Evolutionary conservation across 371 early-diverging fungal genomes (phyloP), one percentile per base, ranked within the genome.

Genomic region (Racocetra persica): DNA sequence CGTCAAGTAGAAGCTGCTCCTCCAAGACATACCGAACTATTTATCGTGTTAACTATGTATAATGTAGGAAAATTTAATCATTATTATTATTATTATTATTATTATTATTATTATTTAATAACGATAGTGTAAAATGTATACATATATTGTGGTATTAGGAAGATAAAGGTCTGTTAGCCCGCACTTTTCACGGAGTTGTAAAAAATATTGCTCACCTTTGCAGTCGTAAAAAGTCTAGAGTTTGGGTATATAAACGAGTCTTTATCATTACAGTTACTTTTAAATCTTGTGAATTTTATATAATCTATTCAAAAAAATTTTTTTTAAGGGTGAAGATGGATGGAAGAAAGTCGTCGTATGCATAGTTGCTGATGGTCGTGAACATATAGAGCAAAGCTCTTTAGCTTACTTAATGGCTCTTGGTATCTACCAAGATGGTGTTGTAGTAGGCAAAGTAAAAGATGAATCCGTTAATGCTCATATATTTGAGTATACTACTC

Each of bases 321-420:
- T 8, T 45, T 45, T 45, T 45, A 45, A 45, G 45, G 93, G 91
- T 11, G 85, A 89, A 0, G 91, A 93, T 20, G 92, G 93, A 0
- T 96, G 96, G 96, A 89, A 94, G 80, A 94, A 95, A 81, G 89
- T 95, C 11, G 94, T 95, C 6, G 93, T 96, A 1, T 94, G 94
- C 81, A 87, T 96, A 70, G 94, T 96, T 0, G 90, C 96, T 0
- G 96, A 96, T 83, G 96, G 96, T n/a, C 89, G 94, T 38, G 87
- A 88, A 14, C 93, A 94, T 82, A 90, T 90, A 71, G 84, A 92
- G 81, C 86, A 86, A 22, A 83, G 88, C 11, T 90, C 90, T 2
- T 82, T 91, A 77, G 83, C 86, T 77, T 88, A 90, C 2, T 81
- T 93, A 8, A 88, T 90, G 0, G 85, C 91, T n/a, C 90, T 92